phyloP scores from a whole-genome alignment of 768 basidiomycete genomes.

The Tricholoma sp. region DNA sequence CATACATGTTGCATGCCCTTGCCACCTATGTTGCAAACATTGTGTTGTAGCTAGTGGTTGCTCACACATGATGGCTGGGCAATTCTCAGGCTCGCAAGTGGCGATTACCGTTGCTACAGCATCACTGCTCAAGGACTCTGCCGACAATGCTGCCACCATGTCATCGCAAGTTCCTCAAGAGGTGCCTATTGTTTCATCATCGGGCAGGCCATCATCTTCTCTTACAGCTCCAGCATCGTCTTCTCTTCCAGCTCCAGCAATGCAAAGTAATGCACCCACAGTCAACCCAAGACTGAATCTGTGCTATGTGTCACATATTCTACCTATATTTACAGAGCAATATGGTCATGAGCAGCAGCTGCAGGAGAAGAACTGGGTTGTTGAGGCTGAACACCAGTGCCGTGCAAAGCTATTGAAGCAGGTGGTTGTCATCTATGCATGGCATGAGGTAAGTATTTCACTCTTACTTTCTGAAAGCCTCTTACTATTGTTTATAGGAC shows the following conservation, averaged over 20 bases:
- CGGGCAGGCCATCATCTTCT: background rate
- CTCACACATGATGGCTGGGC: background rate
- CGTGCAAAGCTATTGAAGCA: background rate
- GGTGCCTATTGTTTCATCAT: background rate
- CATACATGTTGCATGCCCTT: background rate
- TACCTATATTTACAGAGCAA: too few relatives aligned
- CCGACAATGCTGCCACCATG: background rate
- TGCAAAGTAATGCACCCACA: background rate
- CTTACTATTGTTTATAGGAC: background rate
- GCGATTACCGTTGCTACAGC: background rate
- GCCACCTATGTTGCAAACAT: background rate
- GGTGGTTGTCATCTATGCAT: background rate
- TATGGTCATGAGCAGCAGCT: too few relatives aligned
- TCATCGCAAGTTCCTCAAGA: background rate
- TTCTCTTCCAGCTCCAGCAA: background rate
- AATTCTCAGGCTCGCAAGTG: background rate
- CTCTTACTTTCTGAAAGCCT: background rate
- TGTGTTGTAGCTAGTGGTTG: background rate
- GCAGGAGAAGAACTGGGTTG: too few relatives aligned
- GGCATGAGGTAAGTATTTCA: background rate
- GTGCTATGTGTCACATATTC: too few relatives aligned
- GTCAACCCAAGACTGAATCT: background rate
- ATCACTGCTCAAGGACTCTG: background rate
- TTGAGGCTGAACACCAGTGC: background rate
- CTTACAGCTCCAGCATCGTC: background rate